A percentile compares a stretch with the other conserved stretches of the same genome.
These are phyloP conservation scores for Trichosporon ovoides DNA, from an alignment of 1,284 basidiomycete species.

Conservation along the genomic window DNA sequence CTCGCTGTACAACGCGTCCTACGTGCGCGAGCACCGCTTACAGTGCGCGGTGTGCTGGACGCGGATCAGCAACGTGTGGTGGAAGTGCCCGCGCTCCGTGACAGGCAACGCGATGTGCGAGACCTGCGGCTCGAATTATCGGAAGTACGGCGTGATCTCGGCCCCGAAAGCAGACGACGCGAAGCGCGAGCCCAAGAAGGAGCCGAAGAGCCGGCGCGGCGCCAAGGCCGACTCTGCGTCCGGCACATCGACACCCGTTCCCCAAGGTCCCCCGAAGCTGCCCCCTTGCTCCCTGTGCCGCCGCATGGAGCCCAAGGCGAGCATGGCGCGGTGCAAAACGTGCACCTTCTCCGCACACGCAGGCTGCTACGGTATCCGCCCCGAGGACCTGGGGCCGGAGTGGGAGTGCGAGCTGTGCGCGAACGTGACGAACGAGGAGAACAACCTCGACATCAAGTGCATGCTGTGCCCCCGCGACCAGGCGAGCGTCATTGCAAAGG, in stretches of 20 bases:
- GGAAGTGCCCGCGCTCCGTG: slow-evolving; percentile 76
- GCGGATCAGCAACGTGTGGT: slow-evolving; percentile 69
- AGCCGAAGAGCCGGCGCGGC: slow-evolving; percentile 55
- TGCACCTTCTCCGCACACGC: slow-evolving; percentile 72
- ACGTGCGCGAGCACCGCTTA: slow-evolving; percentile 23
- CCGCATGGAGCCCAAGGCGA: slow-evolving; percentile 64
- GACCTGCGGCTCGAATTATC: slow-evolving; percentile 66
- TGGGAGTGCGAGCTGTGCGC: slow-evolving; percentile 83
- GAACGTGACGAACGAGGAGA: slow-evolving; percentile 70
- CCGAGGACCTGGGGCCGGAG: slow-evolving; percentile 58
- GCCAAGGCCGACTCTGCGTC: slow-evolving; percentile 56
- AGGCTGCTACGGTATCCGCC: slow-evolving; percentile 63
- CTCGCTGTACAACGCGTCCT: slow-evolving; percentile 31
- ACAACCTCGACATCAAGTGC: slow-evolving; percentile 55
- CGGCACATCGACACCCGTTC: slow-evolving; percentile 39
- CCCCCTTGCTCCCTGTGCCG: slow-evolving; percentile 70
- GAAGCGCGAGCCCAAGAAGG: slow-evolving; percentile 32
- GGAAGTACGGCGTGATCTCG: slow-evolving; percentile 73
- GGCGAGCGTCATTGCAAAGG: not conserved
- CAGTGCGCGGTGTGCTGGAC: slow-evolving; percentile 71
- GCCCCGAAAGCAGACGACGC: slow-evolving; percentile 42
- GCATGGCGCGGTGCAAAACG: slow-evolving; percentile 70
- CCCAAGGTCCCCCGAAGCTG: slow-evolving; percentile 53
- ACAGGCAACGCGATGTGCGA: slow-evolving; percentile 67
- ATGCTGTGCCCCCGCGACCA: slow-evolving; percentile 45